Base-by-base conservation (phyloP, 306 rosid species). In the Acacia melanoxylon region DNA sequence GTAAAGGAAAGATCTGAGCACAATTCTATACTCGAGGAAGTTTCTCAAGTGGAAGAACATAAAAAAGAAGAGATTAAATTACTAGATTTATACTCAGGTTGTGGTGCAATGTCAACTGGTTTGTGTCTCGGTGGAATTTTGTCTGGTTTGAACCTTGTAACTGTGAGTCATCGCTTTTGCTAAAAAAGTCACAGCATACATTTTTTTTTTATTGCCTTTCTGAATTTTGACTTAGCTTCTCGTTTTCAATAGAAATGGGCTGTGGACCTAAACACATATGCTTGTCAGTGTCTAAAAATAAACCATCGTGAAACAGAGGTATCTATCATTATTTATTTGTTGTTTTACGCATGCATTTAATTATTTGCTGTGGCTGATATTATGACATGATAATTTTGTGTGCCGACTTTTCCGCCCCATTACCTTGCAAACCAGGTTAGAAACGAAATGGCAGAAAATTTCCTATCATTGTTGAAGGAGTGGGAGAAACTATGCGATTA, bases 91-190 rank as follows among this genome's bases (percentile, higher is more conserved):
- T 94, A 94, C 68, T 88, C 91, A 27, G 98, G 97, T 52, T 94
- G 98, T 68, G 98, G 98, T 13, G 98, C 94, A 2, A 94, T 94
- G 98, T 94, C 97, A 16, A 94, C 97, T 19, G 98, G 98, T 20
- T 83, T 94, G 25, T 91, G 97, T 74, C 88, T 89, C 27, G 98
- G 98, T 19, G 97, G 91, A 51, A 71, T 68, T 4, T 76, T 89
- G 63, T 84, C 91, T 10, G 84, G 91, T 17, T 56, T 93, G 59
- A 91, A 94, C 51, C 89, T 92, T 76, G 94, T 90, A 22, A 92
- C 98, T 0, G 98, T 94, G 85, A 78, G 94, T 77, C 69, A 3
- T 37, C 31, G 59, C 10, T 73, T 73, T 42, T 12, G 22, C n/a
- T 16, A 9, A 4, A 49, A 27, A 77, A 12, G 1, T 33, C 74